Base-by-base conservation (phyloP, 1,139 yeast species). In the Pichia sp. region DNA sequence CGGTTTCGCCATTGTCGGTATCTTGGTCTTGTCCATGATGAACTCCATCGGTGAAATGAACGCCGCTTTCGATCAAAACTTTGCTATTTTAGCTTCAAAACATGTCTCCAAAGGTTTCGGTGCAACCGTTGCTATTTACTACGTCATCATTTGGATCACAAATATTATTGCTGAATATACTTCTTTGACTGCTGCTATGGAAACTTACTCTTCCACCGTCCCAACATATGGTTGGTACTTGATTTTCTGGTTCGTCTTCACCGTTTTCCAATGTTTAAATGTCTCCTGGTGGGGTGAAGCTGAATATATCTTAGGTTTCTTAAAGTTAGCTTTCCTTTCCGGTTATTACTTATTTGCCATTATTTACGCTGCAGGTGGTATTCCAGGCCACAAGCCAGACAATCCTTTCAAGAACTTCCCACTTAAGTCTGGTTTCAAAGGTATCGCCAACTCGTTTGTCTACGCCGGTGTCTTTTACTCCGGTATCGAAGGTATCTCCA, bases 361-460 rank as follows among this genome's bases (percentile, higher is more conserved):
- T 38, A 66, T 80, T 21, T 80, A 77, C 56, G 80, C 81, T 18
- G 71, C 84, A 20, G 95, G 94, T 35, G 95, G 94, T 33, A 71
- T 82, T 32, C 70, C 70, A 40, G 77, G 73, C 15, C 70, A 67
- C 33, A 70, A 69, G 28, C 83, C 81, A 4, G 73, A 62, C 34
- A 69, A 71, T 51, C 74, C 73, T 3, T 79, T 78, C 59, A 78
- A 79, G 1, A 71, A 77, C 50, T 72, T 69, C 47, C 85, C 85
- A 1, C 55, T 71, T 39, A 64, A 68, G n/a, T 59, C 71, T 47
- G 88, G 88, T 0, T 81, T 83, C 60, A 73, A 76, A 53, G 87
- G 90, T 44, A 81, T 85, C 39, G 90, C 85, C 14, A 75, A 71
- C 46, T 83, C 86, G 3, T 82, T 85, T 59, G 86, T 84, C 10